Conservation (phyloP, 1,139 yeast species). For the Pichia sp. region DNA sequence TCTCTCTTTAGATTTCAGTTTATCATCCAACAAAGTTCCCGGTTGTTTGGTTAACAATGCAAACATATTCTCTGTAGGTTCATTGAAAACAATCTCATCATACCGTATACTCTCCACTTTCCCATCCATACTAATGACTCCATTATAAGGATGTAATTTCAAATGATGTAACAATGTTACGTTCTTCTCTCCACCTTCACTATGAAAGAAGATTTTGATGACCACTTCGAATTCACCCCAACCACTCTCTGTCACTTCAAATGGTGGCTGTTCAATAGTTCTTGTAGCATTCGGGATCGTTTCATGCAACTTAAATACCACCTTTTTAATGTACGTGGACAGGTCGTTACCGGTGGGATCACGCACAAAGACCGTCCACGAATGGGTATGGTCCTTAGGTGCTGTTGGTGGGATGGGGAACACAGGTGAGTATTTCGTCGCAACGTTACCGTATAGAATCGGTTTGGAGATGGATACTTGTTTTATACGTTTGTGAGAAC, state of each 20-base stretch:
- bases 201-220: slow-evolving; percentile 76
- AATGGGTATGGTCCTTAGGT: slow-evolving; percentile 88
- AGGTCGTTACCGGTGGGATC: slow-evolving; percentile 82
- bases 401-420: slow-evolving; percentile 64
- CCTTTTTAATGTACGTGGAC: slow-evolving; percentile 78
- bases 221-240: slow-evolving; percentile 99
- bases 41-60: slow-evolving; percentile 70
- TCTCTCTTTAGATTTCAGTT: slow-evolving; percentile 53
- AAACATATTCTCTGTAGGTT: slow-evolving; percentile 88
- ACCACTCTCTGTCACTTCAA: slow-evolving; percentile 94
- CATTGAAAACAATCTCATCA: slow-evolving; percentile 92
- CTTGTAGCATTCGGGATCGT: slow-evolving; percentile 84
- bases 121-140: slow-evolving; percentile 20
- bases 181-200: slow-evolving; percentile 84
- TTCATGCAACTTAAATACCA: slow-evolving; percentile 90
- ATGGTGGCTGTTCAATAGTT: slow-evolving; percentile 83
- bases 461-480: slow-evolving; percentile 82
- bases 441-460: slow-evolving; percentile 79
- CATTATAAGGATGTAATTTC: slow-evolving; percentile 75
- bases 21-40: slow-evolving; percentile 51
- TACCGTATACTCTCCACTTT: slow-evolving; percentile 64
- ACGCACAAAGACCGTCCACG: slow-evolving; percentile 89
- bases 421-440: slow-evolving; percentile 35
- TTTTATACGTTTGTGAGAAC: slow-evolving; percentile 28
- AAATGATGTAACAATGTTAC: slow-evolving; percentile 81